Evolutionary conservation across 257 asterid species (phyloP).

Genomic region (Lithospermum erythrorhizon): DNA sequence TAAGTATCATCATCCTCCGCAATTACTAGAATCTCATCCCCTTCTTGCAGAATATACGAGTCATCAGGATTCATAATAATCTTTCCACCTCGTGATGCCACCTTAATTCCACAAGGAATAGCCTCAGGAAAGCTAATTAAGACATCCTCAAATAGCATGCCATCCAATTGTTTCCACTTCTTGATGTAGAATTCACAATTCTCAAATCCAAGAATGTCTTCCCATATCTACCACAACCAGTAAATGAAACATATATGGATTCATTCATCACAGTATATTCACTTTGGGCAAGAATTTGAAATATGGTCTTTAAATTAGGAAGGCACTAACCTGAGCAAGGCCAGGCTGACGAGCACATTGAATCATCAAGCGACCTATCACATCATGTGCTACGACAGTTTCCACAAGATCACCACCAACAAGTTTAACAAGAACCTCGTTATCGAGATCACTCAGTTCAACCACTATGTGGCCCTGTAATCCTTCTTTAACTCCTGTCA

Average conservation of each 20-base stretch:
- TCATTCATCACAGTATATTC: neutral
- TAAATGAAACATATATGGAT: slow-evolving; percentile 3
- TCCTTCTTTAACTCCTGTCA: slow-evolving; percentile 88
- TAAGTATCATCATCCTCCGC: slow-evolving; percentile 92
- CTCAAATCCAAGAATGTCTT: slow-evolving; percentile 90
- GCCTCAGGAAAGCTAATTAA: slow-evolving; percentile 82
- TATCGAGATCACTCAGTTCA: slow-evolving; percentile 85
- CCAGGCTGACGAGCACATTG: slow-evolving; percentile 98
- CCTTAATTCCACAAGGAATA: slow-evolving; percentile 86
- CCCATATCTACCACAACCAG: slow-evolving; percentile 62
- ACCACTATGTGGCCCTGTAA: slow-evolving; percentile 80
- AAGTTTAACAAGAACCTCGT: slow-evolving; percentile 80
- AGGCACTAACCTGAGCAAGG: slow-evolving; percentile 70
- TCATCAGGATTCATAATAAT: slow-evolving; percentile 79
- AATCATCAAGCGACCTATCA: slow-evolving; percentile 84
- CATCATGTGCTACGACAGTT: slow-evolving; percentile 94
- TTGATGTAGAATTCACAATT: slow-evolving; percentile 85
- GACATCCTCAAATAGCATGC: slow-evolving; percentile 80
- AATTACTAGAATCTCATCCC: slow-evolving; percentile 82
- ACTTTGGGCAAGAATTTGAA: neutral
- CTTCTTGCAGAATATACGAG: slow-evolving; percentile 69
- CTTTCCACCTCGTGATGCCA: slow-evolving; percentile 70
- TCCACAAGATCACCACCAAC: slow-evolving; percentile 90
- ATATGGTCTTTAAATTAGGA: no score
- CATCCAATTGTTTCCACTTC: slow-evolving; percentile 74